A percentile compares a stretch with the other conserved stretches of the same genome.
These are phyloP conservation scores for Paecilomyces sp. DNA, from an alignment of 2,329 filamentous ascomycete genomes.

Conservation along the genomic window DNA sequence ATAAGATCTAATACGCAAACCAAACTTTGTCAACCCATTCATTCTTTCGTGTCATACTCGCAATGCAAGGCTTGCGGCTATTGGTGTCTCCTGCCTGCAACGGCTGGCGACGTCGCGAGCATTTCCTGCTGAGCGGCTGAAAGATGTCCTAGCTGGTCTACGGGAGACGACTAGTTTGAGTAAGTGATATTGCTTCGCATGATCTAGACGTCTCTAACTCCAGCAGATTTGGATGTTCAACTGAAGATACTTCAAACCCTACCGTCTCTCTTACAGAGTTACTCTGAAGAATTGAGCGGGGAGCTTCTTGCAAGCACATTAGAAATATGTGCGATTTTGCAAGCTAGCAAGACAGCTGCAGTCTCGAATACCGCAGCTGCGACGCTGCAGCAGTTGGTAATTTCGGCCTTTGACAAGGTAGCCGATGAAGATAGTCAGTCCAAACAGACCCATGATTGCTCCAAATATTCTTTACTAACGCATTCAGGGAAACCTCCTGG, in stretches of 20 bases:
- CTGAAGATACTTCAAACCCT: constrained; percentile 91
- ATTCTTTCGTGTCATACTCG: constrained; percentile 85
- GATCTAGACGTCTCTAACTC: constrained; percentile 16
- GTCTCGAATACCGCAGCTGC: constrained; percentile 94
- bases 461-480: background rate
- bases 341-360: constrained; percentile 84
- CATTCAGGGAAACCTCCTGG: constrained; percentile 35
- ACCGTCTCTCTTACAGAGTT: constrained; percentile 84
- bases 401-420: constrained; percentile 89
- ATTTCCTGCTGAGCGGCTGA: constrained; percentile 69
- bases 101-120: constrained; percentile 76
- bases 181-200: constrained; percentile 35
- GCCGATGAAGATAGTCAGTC: constrained; percentile 67
- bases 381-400: constrained; percentile 90
- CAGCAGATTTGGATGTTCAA: constrained; percentile 70
- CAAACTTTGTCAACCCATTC: constrained; percentile 86
- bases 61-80: constrained; percentile 82
- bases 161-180: constrained; percentile 69
- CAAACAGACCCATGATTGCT: background rate
- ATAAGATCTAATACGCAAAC: constrained; percentile 71
- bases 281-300: constrained; percentile 71
- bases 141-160: constrained; percentile 81
- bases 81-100: constrained; percentile 82
- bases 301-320: constrained; percentile 74
- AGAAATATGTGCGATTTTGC: constrained; percentile 85